phyloP scores from a whole-genome alignment of 2,329 filamentous ascomycete species.

The Ascochyta pisi region DNA sequence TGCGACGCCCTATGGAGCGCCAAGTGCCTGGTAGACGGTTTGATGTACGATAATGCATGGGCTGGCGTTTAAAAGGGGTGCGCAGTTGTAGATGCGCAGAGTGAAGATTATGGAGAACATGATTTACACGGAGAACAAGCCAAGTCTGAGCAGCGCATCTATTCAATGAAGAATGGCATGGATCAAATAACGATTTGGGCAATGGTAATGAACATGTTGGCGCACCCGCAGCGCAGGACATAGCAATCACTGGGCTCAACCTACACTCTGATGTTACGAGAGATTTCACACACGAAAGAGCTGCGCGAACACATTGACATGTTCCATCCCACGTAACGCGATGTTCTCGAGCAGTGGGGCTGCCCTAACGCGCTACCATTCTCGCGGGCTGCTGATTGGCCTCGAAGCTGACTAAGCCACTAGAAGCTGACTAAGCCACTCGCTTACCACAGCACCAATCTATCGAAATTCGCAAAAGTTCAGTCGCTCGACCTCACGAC shows the following conservation, averaged over 20 bases:
- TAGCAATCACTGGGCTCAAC: no score
- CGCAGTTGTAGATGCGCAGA: not conserved
- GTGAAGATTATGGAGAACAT: not conserved
- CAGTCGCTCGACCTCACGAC: slow-evolving; percentile 26
- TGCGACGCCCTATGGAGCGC: slow-evolving; percentile 65
- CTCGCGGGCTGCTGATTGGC: slow-evolving; percentile 1
- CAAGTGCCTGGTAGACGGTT: slow-evolving; percentile 16
- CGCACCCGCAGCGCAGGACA: no score
- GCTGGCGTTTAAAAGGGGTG: slow-evolving; percentile 30
- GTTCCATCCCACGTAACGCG: not conserved
- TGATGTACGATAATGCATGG: slow-evolving; percentile 38
- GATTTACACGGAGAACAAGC: not conserved
- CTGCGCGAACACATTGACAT: not conserved
- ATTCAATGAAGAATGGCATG: not conserved
- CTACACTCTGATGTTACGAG: no score
- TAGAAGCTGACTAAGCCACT: slow-evolving; percentile 7
- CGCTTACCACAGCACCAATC: slow-evolving; percentile 1
- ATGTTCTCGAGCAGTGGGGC: slow-evolving; percentile 5
- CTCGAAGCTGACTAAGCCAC: slow-evolving; percentile 6
- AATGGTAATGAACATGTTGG: not conserved
- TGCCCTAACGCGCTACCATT: slow-evolving; percentile 1
- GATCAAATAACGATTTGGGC: not conserved
- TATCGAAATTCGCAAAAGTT: slow-evolving; percentile 10
- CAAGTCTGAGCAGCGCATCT: not conserved
- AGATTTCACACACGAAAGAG: not conserved